phyloP scores from a whole-genome alignment of 768 basidiomycete species.

The Coprinellus aureogranulatus region DNA sequence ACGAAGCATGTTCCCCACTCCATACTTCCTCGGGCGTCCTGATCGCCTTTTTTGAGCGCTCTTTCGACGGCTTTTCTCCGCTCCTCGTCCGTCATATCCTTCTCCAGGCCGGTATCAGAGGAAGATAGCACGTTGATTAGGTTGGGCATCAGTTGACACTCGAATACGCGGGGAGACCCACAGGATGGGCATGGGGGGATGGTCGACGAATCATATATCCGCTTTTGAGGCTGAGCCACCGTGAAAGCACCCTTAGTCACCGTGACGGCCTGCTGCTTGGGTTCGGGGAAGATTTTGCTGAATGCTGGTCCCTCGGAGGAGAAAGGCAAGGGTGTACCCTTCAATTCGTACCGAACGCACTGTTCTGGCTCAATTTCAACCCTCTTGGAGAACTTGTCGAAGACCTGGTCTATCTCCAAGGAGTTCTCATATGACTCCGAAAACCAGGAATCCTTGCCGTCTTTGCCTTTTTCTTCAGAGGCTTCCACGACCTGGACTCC shows the following conservation, averaged over 20 bases:
- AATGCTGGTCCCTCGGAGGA: conserved; percentile 66
- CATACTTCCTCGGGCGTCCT: conserved; percentile 62
- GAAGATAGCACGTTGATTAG: conserved; percentile 70
- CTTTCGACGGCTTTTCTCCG: conserved; percentile 60
- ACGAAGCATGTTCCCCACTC: conserved; percentile 94
- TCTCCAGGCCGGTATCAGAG: conserved; percentile 26
- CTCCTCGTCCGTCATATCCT: conserved; percentile 61
- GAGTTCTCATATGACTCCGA: conserved; percentile 82
- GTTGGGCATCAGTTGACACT: conserved; percentile 94
- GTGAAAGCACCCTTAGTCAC: conserved; percentile 63
- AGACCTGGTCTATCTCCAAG: conserved; percentile 75
- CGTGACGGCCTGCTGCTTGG: conserved; percentile 43
- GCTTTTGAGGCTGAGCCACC: conserved; percentile 46
- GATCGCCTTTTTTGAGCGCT: conserved; percentile 46
- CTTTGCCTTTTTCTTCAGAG: conserved; percentile 29
- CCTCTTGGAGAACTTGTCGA: conserved; percentile 79
- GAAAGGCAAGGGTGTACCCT: conserved; percentile 81
- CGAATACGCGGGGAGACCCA: conserved; percentile 69
- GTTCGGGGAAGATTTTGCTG: conserved; percentile 67
- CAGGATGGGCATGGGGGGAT: conserved; percentile 71
- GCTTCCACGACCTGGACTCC: conserved; percentile 44
- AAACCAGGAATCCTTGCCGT: conserved; percentile 54
- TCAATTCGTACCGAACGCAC: conserved; percentile 92
- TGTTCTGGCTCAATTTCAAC: conserved; percentile 73
- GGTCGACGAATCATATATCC: conserved; percentile 51